Evolutionary conservation across 2,329 filamentous ascomycete genomes (phyloP).

Genomic region (Alternaria arbusti): DNA sequence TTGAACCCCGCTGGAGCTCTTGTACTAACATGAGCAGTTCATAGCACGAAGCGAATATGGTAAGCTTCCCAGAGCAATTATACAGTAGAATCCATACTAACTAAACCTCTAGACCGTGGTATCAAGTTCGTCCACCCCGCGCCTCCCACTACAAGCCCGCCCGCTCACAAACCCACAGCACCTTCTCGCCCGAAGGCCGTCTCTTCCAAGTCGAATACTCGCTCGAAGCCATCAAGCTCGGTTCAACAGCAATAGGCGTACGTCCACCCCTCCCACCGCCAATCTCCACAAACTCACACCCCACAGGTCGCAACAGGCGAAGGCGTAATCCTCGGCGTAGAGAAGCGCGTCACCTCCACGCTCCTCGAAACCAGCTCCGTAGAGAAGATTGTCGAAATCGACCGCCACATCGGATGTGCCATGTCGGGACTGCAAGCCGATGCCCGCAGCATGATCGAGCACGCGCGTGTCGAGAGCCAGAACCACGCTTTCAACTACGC

Average conservation of each 20-base stretch:
- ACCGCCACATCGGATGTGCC: slow-evolving; percentile 97
- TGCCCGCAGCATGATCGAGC: slow-evolving; percentile 96
- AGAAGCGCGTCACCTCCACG: slow-evolving; percentile 98
- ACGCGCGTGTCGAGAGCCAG: slow-evolving; percentile 96
- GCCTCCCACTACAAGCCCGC: slow-evolving; percentile 9
- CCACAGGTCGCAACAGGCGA: slow-evolving; percentile 82
- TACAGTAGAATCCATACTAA: slow-evolving; percentile 23
- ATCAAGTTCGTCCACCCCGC: slow-evolving; percentile 76
- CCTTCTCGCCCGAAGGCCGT: slow-evolving; percentile 99
- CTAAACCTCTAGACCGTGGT: slow-evolving; percentile 75
- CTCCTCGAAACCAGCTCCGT: slow-evolving; percentile 97
- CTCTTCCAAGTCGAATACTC: slow-evolving; percentile 99
- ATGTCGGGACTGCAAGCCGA: slow-evolving; percentile 98
- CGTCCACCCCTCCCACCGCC: slow-evolving; percentile 19
- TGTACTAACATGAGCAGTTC: slow-evolving; percentile 65
- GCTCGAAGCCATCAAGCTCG: slow-evolving; percentile 99
- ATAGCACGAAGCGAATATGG: slow-evolving; percentile 99
- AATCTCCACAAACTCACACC: slow-evolving; percentile 16
- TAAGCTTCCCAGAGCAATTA: slow-evolving; percentile 55
- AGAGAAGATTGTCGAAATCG: slow-evolving; percentile 99
- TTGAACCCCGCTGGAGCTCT: slow-evolving; percentile 37
- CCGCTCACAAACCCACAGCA: slow-evolving; percentile 63
- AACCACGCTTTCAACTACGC: slow-evolving; percentile 98
- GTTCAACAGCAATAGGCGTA: slow-evolving; percentile 95
- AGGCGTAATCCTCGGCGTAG: slow-evolving; percentile 94